Percentiles rank a stretch among this genome's conserved stretches.
Evolutionary conservation across 805 yeast species (phyloP).

Genomic region (Saturnispora sanitii): DNA sequence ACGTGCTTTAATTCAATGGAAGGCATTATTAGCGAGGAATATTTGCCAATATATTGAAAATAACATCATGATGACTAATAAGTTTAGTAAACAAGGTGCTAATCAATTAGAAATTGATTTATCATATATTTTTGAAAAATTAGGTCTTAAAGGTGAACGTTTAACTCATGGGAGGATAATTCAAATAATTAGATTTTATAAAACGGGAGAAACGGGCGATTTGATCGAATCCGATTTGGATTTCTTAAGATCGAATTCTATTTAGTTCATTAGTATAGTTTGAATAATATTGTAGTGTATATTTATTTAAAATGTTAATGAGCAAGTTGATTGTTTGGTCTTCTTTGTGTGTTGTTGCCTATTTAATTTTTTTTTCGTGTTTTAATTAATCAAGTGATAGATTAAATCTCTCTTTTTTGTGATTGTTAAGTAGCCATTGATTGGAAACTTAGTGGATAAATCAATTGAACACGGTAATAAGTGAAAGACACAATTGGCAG

Average conservation of each 20-base stretch:
- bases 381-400: too few relatives aligned
- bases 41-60: slow-evolving; percentile 30
- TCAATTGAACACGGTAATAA: too few relatives aligned
- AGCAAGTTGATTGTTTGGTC: too few relatives aligned
- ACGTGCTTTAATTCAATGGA: slow-evolving; percentile 23
- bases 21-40: slow-evolving; percentile 19
- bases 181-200: slow-evolving; percentile 1
- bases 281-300: too few relatives aligned
- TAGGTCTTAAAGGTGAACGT: slow-evolving; percentile 18
- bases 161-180: slow-evolving; percentile 16
- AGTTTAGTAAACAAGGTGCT: slow-evolving; percentile 29
- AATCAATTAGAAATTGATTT: slow-evolving; percentile 27
- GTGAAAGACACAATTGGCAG: too few relatives aligned
- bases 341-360: too few relatives aligned
- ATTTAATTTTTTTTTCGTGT: too few relatives aligned
- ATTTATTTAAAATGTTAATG: too few relatives aligned
- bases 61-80: slow-evolving; percentile 30
- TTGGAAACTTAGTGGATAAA: too few relatives aligned
- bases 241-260: neutral
- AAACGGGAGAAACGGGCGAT: neutral
- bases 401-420: too few relatives aligned
- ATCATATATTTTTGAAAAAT: slow-evolving; percentile 21
- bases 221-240: neutral
- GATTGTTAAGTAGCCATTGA: too few relatives aligned
- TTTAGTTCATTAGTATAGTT: neutral